These are phyloP conservation scores for Aspergillus sp. DNA, from an alignment of 2,329 filamentous ascomycete species.

Conservation along the genomic window DNA sequence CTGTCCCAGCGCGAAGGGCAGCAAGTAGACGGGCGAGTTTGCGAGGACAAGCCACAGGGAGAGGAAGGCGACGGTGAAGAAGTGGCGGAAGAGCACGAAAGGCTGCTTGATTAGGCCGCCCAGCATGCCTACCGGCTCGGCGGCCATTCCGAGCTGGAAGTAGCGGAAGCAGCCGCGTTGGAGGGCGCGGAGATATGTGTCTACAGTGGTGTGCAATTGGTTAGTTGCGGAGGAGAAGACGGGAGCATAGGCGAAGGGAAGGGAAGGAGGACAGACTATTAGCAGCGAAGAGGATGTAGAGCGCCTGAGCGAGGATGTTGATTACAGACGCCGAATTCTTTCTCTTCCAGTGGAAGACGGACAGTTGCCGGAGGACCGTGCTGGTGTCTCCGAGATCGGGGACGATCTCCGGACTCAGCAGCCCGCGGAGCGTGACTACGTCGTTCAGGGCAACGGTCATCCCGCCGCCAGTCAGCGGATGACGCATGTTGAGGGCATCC, in stretches of 20 bases:
- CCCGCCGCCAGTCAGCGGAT: conserved; percentile 89
- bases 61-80: conserved; percentile 86
- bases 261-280: conserved; percentile 38
- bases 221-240: too few species aligned
- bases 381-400: conserved; percentile 59
- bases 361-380: conserved; percentile 59
- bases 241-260: too few species aligned
- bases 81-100: conserved; percentile 74
- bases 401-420: conserved; percentile 61
- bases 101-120: conserved; percentile 73
- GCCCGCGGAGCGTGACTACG: conserved; percentile 63
- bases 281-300: conserved; percentile 87
- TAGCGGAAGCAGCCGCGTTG: conserved; percentile 89
- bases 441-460: conserved; percentile 98
- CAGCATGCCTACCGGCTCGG: conserved; percentile 72
- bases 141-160: conserved; percentile 65
- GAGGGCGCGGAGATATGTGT: conserved; percentile 64
- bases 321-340: conserved; percentile 79
- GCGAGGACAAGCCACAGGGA: conserved; percentile 63
- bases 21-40: conserved; percentile 43
- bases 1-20: conserved; percentile 57
- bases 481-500: conserved; percentile 98
- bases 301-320: conserved; percentile 92
- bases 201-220: conserved; percentile 28
- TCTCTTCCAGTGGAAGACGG: conserved; percentile 73